Evolutionary conservation across 345 rosid species (phyloP).

Genomic region (Moricandia arvensis): DNA sequence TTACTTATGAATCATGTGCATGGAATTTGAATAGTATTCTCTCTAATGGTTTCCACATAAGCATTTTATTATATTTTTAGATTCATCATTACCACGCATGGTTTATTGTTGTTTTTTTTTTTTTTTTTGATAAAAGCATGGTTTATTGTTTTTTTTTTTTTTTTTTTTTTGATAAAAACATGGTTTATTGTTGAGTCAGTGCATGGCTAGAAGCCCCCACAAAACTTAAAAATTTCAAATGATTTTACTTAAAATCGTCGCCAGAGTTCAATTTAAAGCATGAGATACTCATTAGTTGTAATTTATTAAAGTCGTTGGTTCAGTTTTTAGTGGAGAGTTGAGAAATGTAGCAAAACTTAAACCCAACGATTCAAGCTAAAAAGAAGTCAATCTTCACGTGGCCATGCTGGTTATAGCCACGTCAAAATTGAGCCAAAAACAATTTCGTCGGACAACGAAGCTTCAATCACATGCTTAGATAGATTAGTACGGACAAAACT

Average conservation of each 20-base stretch:
- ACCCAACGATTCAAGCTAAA: not conserved
- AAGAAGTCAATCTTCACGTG: slow-evolving; percentile 32
- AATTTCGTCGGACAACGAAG: slow-evolving; percentile 30
- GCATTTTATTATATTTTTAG: not conserved
- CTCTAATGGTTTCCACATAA: not conserved
- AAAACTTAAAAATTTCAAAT: no score
- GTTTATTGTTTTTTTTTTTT: no score
- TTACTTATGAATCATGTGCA: not conserved
- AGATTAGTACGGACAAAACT: not conserved
- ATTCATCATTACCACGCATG: not conserved
- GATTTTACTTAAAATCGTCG: slow-evolving; percentile 1
- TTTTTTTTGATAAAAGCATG: no score
- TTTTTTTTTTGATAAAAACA: no score
- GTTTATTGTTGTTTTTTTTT: not conserved
- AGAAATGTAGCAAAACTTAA: not conserved
- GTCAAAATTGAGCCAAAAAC: not conserved
- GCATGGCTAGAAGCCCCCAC: not conserved
- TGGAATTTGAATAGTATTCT: not conserved
- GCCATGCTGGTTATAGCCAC: slow-evolving; percentile 21
- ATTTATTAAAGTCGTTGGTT: not conserved
- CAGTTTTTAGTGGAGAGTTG: not conserved
- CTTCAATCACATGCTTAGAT: slow-evolving; percentile 29
- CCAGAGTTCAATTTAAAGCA: not conserved
- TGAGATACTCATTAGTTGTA: not conserved
- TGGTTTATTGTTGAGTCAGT: not conserved